Base-by-base conservation (phyloP, 2,329 filamentous ascomycete genomes). In the Harringtonia aguacate region DNA sequence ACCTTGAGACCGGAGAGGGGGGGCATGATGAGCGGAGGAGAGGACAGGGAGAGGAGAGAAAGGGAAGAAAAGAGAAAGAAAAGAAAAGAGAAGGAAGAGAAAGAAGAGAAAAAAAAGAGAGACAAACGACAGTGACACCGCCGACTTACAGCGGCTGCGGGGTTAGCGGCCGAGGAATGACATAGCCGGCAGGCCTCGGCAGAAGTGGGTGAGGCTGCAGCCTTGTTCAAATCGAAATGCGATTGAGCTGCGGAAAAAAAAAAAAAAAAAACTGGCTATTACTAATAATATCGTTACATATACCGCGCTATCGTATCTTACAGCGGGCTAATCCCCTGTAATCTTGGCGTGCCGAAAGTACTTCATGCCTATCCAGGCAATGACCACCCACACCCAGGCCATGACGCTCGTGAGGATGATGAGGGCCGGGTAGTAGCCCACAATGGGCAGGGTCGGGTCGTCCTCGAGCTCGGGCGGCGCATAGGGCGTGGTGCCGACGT, bases 281-380 rank as follows among this genome's bases (percentile, higher is more conserved):
- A n/a, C n/a, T n/a, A n/a, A n/a, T n/a, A n/a, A n/a, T n/a, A n/a
- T n/a, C n/a, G n/a, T n/a, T n/a, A n/a, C n/a, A n/a, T n/a, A n/a
- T n/a, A n/a, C n/a, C n/a, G n/a, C n/a, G n/a, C n/a, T n/a, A n/a
- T n/a, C n/a, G n/a, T n/a, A n/a, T n/a, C n/a, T n/a, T n/a, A n/a
- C 15, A 7, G 10, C 24, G 8, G 3, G 13, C 10, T 65, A 86
- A 58, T 79, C 75, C 28, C 73, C 73, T 45, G 68, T 77, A 47
- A 97, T 94, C 67, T 95, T 95, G 29, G 92, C 90, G 69, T 98
- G 92, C 54, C 89, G 80, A 59, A 98, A 98, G 63, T 97, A 97
- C 62, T 98, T 98, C 90, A 98, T 97, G 21, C 92, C 92, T 39
- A 97, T 83, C 92, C 92, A 98, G 12, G 94, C 92, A 46, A 94